Percentiles rank a stretch among this genome's conserved stretches.
Conservation (phyloP, 2,329 filamentous ascomycete genomes). For the Microdochium trichocladiopsis region DNA sequence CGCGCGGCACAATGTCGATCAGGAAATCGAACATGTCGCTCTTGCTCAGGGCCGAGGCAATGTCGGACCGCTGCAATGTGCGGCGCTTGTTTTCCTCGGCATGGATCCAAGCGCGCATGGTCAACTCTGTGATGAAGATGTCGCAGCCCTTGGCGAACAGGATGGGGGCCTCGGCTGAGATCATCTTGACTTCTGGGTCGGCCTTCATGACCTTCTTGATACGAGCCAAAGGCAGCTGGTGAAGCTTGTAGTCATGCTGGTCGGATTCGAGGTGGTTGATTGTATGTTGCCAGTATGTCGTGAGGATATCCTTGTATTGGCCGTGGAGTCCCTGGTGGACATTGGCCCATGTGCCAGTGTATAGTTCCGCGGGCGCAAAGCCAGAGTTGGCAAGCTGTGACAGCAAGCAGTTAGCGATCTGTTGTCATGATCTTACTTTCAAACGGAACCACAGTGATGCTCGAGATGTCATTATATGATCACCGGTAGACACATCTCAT, state of each 20-base stretch:
- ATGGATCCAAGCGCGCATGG: constrained; percentile 99
- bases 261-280: constrained; percentile 94
- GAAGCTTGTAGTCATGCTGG: constrained; percentile 96
- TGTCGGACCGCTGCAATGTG: constrained; percentile 91
- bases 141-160: constrained; percentile 98
- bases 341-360: constrained; percentile 93
- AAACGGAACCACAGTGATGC: too few relatives aligned
- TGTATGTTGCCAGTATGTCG: constrained; percentile 98
- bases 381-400: constrained; percentile 74
- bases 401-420: constrained; percentile 8
- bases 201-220: constrained; percentile 99
- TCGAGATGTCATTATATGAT: too few relatives aligned
- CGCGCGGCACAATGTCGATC: constrained; percentile 95
- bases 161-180: constrained; percentile 95
- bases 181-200: constrained; percentile 99
- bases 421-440: background rate
- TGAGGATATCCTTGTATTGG: constrained; percentile 92
- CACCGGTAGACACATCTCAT: too few relatives aligned
- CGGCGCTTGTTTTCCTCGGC: constrained; percentile 98
- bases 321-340: constrained; percentile 93
- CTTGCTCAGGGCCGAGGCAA: constrained; percentile 90
- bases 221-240: constrained; percentile 91
- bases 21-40: constrained; percentile 99
- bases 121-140: constrained; percentile 97
- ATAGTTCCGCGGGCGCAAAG: constrained; percentile 87